Conservation (phyloP, 345 rosid genomes). For the Pugionium dolabratum region DNA sequence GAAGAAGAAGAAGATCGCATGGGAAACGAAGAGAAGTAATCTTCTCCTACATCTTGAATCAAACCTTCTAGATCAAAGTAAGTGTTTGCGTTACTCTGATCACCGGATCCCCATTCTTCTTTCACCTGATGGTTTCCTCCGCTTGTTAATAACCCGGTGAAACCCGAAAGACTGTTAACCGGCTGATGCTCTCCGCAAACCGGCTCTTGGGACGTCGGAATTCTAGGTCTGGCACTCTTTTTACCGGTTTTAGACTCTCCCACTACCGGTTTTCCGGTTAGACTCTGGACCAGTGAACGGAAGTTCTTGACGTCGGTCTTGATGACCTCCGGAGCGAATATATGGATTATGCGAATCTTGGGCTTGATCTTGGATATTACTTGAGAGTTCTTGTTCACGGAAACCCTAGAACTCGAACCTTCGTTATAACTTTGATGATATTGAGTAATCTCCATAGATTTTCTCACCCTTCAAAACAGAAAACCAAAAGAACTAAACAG, state of each 20-base stretch:
- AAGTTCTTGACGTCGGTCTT: slow-evolving; percentile 85
- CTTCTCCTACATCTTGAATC: slow-evolving; percentile 43
- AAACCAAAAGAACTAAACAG: slow-evolving; percentile 3
- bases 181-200: slow-evolving; percentile 27
- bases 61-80: slow-evolving; percentile 46
- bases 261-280: slow-evolving; percentile 72
- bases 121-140: slow-evolving; percentile 39
- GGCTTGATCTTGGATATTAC: slow-evolving; percentile 69
- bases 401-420: slow-evolving; percentile 45
- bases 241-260: slow-evolving; percentile 35
- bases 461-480: slow-evolving; percentile 30
- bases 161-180: slow-evolving; percentile 33
- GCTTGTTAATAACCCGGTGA: slow-evolving; percentile 33
- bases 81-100: slow-evolving; percentile 39
- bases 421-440: slow-evolving; percentile 34
- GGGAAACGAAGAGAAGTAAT: slow-evolving; percentile 41
- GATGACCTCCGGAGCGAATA: slow-evolving; percentile 92
- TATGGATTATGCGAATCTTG: slow-evolving; percentile 78
- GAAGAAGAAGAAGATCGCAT: slow-evolving; percentile 39
- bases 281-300: slow-evolving; percentile 79
- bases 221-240: slow-evolving; percentile 23
- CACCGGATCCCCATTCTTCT: slow-evolving; percentile 42
- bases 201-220: slow-evolving; percentile 30
- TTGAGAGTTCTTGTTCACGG: slow-evolving; percentile 54
- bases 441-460: slow-evolving; percentile 37